Evolutionary conservation across 176 grass and related monocot genomes (phyloP), one percentile per base, ranked within the genome.

Genomic region (Triticum urartu): DNA sequence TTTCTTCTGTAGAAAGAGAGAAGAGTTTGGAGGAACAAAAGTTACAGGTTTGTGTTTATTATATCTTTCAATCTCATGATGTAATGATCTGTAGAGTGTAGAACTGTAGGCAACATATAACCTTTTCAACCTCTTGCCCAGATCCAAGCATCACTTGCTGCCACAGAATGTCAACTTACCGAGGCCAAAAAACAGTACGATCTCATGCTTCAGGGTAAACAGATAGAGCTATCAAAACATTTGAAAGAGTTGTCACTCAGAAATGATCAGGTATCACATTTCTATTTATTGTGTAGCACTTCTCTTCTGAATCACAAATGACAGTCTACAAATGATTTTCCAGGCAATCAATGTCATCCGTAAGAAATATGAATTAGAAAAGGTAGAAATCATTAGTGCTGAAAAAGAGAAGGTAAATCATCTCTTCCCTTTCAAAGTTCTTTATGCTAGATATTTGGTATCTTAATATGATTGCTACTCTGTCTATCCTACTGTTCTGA

Each of bases 221-320:
- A 95, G 77, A 75, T 95, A 86, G 96, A 98, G 88, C 90, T 98
- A 83, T 98, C 93, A 56, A 95, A 91, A 79, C 93, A 98, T 91
- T 80, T 98, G 88, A 94, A 92, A 86, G 96, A 95, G 70, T 70
- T 98, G 45, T 98, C 93, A 72, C 90, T 84, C 9, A 95, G 91
- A 92, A 98, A 94, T 91, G 96, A 98, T 70, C 93, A 98, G 96
- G 96, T 95, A 88, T 70, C 79, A 79, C 22, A 42, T 71, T 79
- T 89, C 30, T 36, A 64, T 50, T 83, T 81, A 72, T 54, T 76
- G 14, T 50, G 3, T 33, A 72, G 25, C 20, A 80, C 68, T 69
- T 86, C 54, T 12, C 8, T 60, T 85, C 14, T 66, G 13, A 52
- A 18, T 76, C 54, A 72, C 56, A 81, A 56, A 72, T 81, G 34